These are phyloP conservation scores for Arthrobotrys iridis DNA, from an alignment of 2,329 filamentous ascomycete species.

Conservation along the genomic window DNA sequence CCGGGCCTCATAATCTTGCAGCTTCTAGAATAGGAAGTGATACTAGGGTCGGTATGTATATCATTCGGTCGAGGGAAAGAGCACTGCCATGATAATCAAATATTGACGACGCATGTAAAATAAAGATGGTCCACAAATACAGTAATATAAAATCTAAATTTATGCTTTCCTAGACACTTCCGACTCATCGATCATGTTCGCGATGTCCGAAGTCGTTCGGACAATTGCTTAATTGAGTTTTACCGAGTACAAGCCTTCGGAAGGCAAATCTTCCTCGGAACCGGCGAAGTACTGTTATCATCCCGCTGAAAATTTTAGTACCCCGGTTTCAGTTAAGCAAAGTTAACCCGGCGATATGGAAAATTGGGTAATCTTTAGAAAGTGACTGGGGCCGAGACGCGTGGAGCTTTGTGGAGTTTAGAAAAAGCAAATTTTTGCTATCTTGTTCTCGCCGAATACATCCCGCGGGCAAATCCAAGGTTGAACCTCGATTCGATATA, in stretches of 20 bases:
- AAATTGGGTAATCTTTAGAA: background rate
- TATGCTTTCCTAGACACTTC: background rate
- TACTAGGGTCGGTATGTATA: background rate
- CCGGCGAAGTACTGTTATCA: background rate
- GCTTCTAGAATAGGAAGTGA: conserved; percentile 11
- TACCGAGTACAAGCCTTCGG: background rate
- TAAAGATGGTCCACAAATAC: background rate
- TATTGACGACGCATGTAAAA: background rate
- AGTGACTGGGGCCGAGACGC: background rate
- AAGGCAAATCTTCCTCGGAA: background rate
- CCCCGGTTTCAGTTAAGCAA: conserved; percentile 1
- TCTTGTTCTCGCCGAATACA: background rate
- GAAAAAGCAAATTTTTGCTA: conserved; percentile 10
- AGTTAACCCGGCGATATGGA: background rate
- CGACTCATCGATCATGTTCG: background rate
- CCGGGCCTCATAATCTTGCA: conserved; percentile 14
- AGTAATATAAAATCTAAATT: conserved; percentile 10
- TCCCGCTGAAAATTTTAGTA: background rate
- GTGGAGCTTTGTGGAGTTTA: background rate
- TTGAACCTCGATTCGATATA: background rate
- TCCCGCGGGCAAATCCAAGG: background rate
- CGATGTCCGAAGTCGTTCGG: background rate
- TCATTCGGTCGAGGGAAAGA: background rate
- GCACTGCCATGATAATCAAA: conserved; percentile 17
- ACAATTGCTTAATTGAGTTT: background rate